Percentiles rank a stretch among this genome's conserved stretches.
Evolutionary conservation across 345 rosid species (phyloP).

Genomic region (Citropsis articulata): DNA sequence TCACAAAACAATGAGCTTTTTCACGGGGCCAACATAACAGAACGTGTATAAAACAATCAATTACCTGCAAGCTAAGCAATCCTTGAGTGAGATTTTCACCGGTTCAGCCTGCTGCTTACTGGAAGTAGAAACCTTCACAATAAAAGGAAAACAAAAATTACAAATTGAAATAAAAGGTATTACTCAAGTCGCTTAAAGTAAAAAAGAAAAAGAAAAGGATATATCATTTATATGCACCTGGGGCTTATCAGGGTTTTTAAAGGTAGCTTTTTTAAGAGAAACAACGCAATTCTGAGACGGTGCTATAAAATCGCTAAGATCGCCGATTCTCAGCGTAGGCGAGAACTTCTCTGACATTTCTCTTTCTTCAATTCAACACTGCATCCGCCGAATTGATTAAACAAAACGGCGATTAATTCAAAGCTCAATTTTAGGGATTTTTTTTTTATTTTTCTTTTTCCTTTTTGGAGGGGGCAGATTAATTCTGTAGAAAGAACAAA

Average conservation of each 20-base stretch:
- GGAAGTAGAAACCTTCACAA: slow-evolving; percentile 47
- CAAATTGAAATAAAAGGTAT: not conserved
- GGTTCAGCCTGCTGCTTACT: slow-evolving; percentile 51
- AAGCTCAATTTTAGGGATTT: not conserved
- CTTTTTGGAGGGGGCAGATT: too few species aligned
- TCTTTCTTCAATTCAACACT: not conserved
- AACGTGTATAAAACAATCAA: not conserved
- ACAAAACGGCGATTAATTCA: not conserved
- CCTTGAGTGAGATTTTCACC: slow-evolving; percentile 91
- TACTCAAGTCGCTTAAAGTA: not conserved
- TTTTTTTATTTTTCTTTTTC: not conserved
- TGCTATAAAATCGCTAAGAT: slow-evolving; percentile 93
- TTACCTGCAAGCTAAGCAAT: slow-evolving; percentile 96
- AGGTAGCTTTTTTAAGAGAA: slow-evolving; percentile 56
- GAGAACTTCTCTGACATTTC: slow-evolving; percentile 88
- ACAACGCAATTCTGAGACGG: slow-evolving; percentile 88
- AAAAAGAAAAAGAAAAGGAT: not conserved
- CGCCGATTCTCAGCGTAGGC: slow-evolving; percentile 79
- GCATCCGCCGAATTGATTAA: not conserved
- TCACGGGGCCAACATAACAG: not conserved
- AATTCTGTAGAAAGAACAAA: too few species aligned
- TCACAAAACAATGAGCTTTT: not conserved
- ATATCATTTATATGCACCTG: slow-evolving; percentile 39
- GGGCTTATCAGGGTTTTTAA: slow-evolving; percentile 45
- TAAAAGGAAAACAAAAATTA: slow-evolving; percentile 6